A percentile compares a stretch with the other conserved stretches of the same genome.
phyloP scores from a whole-genome alignment of 805 yeast genomes.

The Dipodascus albidus region DNA sequence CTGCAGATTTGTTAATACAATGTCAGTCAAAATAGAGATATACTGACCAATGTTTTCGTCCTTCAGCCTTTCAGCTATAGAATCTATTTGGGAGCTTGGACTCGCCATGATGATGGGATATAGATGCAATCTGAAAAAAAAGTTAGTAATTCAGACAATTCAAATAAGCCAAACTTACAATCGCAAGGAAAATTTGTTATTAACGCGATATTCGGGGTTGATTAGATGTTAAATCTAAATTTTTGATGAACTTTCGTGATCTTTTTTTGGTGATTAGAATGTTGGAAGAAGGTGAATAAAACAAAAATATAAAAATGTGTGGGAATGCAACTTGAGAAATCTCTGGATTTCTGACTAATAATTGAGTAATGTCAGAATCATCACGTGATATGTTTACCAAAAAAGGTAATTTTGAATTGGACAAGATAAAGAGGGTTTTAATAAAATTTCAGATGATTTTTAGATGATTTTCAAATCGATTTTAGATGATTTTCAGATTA shows the following conservation, averaged over 20 bases:
- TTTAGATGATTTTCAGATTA: too few species aligned
- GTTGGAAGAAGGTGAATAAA: not conserved
- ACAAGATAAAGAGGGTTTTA: not conserved
- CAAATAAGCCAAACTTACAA: too few species aligned
- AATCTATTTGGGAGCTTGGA: slow-evolving; percentile 42
- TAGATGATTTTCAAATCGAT: too few species aligned
- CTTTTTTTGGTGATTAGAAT: not conserved
- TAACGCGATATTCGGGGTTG: not conserved
- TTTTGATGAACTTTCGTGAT: not conserved
- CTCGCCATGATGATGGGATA: not conserved
- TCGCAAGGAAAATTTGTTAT: too few species aligned
- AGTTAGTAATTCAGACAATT: too few species aligned
- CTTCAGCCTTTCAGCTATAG: slow-evolving; percentile 50
- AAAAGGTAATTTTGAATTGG: not conserved
- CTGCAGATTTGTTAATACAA: slow-evolving; percentile 21
- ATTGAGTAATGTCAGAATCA: not conserved
- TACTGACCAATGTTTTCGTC: slow-evolving; percentile 30
- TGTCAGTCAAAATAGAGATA: not conserved
- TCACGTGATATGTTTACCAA: not conserved
- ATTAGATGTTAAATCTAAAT: not conserved
- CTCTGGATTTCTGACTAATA: not conserved
- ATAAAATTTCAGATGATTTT: too few species aligned
- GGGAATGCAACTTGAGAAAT: not conserved
- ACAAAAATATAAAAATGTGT: not conserved
- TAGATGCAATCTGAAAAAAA: not conserved